phyloP scores from a whole-genome alignment of 2,329 filamentous ascomycete species.

The Venturia pyrina region DNA sequence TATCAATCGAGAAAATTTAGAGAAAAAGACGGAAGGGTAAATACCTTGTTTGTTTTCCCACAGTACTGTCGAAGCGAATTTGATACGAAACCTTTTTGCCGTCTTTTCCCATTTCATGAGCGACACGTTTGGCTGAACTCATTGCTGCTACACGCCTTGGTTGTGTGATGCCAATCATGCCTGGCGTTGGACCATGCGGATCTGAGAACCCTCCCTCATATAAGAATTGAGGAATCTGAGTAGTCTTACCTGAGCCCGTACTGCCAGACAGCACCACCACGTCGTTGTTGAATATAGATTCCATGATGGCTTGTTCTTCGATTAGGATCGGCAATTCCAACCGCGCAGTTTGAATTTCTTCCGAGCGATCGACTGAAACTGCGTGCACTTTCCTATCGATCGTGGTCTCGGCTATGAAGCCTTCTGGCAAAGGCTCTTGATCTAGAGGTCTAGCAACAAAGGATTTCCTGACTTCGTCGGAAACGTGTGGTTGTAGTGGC shows the following conservation, averaged over 20 bases:
- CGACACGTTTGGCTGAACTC: slow-evolving; percentile 90
- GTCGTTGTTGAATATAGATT: slow-evolving; percentile 86
- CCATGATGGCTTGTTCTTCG: slow-evolving; percentile 96
- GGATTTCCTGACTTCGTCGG: slow-evolving; percentile 36
- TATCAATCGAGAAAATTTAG: not conserved
- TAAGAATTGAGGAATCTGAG: slow-evolving; percentile 91
- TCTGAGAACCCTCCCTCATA: slow-evolving; percentile 89
- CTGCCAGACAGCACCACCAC: slow-evolving; percentile 87
- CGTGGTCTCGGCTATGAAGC: slow-evolving; percentile 49
- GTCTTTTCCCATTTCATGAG: slow-evolving; percentile 69
- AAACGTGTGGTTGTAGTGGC: slow-evolving; percentile 27
- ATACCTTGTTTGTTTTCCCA: slow-evolving; percentile 55
- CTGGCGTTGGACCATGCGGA: slow-evolving; percentile 66
- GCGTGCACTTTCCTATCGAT: slow-evolving; percentile 63
- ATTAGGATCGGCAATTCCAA: slow-evolving; percentile 80
- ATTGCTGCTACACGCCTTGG: slow-evolving; percentile 90
- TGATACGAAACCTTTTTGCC: slow-evolving; percentile 75
- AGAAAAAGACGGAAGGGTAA: not conserved
- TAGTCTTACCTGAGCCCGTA: slow-evolving; percentile 96
- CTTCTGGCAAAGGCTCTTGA: slow-evolving; percentile 58
- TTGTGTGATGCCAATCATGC: slow-evolving; percentile 92
- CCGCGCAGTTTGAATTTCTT: slow-evolving; percentile 68
- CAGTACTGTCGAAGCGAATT: slow-evolving; percentile 86
- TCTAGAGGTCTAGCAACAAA: slow-evolving; percentile 61
- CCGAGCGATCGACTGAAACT: slow-evolving; percentile 58